These are phyloP conservation scores for Adansonia madagascariensis DNA, from an alignment of 441 rosid species.

Conservation along the genomic window DNA sequence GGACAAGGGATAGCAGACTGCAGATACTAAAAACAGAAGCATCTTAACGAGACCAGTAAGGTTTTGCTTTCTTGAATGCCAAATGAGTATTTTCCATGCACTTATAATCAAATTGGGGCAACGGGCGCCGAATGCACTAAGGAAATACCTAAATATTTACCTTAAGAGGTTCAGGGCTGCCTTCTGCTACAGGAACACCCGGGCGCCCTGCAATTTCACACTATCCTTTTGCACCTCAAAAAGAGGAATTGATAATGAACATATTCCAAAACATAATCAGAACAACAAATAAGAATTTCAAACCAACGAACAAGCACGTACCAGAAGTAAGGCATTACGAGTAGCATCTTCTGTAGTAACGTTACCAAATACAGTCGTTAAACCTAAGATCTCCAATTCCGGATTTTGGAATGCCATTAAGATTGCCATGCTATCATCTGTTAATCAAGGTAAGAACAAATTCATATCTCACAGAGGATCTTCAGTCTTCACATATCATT, in stretches of 20 bases:
- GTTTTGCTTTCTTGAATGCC: neutral
- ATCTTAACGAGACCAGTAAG: neutral
- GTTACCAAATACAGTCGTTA: slow-evolving; percentile 91
- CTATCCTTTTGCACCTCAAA: slow-evolving; percentile 72
- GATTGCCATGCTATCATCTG: slow-evolving; percentile 96
- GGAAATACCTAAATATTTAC: slow-evolving; percentile 41
- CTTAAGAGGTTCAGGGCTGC: slow-evolving; percentile 79
- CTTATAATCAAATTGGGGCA: neutral
- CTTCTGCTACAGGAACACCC: slow-evolving; percentile 81
- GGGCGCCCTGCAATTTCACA: slow-evolving; percentile 93
- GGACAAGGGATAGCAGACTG: neutral
- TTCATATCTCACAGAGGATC: slow-evolving; percentile 11
- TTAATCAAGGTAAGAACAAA: slow-evolving; percentile 16
- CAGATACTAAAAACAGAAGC: neutral
- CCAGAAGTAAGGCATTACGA: slow-evolving; percentile 82
- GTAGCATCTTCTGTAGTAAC: slow-evolving; percentile 79
- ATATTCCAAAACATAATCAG: slow-evolving; percentile 31
- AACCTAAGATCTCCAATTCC: slow-evolving; percentile 69
- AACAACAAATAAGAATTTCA: slow-evolving; percentile 2
- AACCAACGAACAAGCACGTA: slow-evolving; percentile 33
- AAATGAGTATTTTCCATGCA: neutral
- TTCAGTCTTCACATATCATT: neutral
- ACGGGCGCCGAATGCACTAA: neutral
- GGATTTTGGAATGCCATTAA: slow-evolving; percentile 93
- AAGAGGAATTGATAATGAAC: slow-evolving; percentile 52